Conservation (phyloP, 768 basidiomycete genomes). For the Sutorius australiensis region DNA sequence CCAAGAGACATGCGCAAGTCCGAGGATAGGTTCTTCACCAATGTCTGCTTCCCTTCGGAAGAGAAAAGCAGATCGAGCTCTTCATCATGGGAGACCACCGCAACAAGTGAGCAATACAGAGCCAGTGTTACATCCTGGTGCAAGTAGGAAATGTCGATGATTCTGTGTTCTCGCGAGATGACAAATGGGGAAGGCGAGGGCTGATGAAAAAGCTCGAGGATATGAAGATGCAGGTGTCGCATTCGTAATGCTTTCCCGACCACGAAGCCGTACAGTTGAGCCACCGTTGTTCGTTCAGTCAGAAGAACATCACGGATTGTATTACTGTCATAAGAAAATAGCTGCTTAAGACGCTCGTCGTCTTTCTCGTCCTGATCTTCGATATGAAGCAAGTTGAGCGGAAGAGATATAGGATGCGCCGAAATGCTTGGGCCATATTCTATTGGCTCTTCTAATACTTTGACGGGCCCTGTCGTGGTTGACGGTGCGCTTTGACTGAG, state of each 20-base stretch:
- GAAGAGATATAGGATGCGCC: constrained; percentile 33
- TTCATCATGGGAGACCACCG: constrained; percentile 52
- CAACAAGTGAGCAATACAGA: constrained; percentile 62
- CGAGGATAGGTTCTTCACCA: constrained; percentile 51
- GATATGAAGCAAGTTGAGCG: constrained; percentile 43
- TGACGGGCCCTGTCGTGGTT: constrained; percentile 35
- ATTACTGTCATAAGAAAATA: constrained; percentile 51
- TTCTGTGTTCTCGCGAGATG: constrained; percentile 49
- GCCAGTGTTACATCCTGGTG: constrained; percentile 60
- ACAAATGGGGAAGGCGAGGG: constrained; percentile 38
- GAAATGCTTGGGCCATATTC: constrained; percentile 49
- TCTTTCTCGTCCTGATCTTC: constrained; percentile 41
- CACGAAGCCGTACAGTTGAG: constrained; percentile 73
- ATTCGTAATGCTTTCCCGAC: constrained; percentile 63
- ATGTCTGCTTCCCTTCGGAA: constrained; percentile 44
- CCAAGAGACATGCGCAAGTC: constrained; percentile 50
- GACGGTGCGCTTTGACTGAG: constrained; percentile 39
- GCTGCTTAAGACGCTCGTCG: constrained; percentile 47
- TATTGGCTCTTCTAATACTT: constrained; percentile 50
- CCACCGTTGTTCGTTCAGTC: constrained; percentile 66
- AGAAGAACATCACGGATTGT: constrained; percentile 59
- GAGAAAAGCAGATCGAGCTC: constrained; percentile 53
- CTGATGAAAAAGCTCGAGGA: constrained; percentile 46
- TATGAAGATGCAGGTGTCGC: constrained; percentile 58
- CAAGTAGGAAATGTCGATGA: constrained; percentile 60